Evolutionary conservation across 352 stramenopile genomes (phyloP), one percentile per base, ranked within the genome.

Genomic region (Pythium dissotocum): DNA sequence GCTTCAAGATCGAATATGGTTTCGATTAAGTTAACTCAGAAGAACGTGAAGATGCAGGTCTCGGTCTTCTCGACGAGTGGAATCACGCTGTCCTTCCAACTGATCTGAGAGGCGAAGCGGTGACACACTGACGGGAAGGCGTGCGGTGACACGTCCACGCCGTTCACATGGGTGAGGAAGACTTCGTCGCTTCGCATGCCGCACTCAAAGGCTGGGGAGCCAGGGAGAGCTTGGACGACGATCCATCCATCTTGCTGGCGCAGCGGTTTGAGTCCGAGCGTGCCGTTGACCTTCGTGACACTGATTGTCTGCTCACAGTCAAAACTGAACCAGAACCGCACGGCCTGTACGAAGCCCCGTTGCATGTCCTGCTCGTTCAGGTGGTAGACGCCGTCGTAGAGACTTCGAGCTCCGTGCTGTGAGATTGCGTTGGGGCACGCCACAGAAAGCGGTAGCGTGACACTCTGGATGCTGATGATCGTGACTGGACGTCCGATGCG

Each of bases 111-210:
- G 14, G 67, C 71, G 67, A 65, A 70, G 26, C 61, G 48, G 6
- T 68, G 52, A 0, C 79, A 79, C 13, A 91, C 76, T 10, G 83
- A 80, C 21, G 80, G 83, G 63, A 91, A 91, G 21, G 83, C 83
- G 35, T 83, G 83, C 8, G 85, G 85, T 6, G 85, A 91, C 12
- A 93, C 85, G 60, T 93, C 82, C 21, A 90, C 82, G 9, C 83
- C 85, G 65, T 93, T 93, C 33, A 91, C 83, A 60, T 93, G 85
- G 6, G 83, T 91, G n/a, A 93, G 73, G 55, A 88, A 93, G 24
- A 89, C 83, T 58, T 93, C 85, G 10, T 91, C 78, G 46, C 73
- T 69, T 16, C 82, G 79, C 85, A 93, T 93, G 16, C 85, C 85
- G 0, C 82, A 83, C n/a, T 89, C 75, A 57, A 89, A 90, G 10